Evolutionary conservation across 768 basidiomycete species (phyloP), one percentile per base, ranked within the genome.

Genomic region (Boletus barrowsii): DNA sequence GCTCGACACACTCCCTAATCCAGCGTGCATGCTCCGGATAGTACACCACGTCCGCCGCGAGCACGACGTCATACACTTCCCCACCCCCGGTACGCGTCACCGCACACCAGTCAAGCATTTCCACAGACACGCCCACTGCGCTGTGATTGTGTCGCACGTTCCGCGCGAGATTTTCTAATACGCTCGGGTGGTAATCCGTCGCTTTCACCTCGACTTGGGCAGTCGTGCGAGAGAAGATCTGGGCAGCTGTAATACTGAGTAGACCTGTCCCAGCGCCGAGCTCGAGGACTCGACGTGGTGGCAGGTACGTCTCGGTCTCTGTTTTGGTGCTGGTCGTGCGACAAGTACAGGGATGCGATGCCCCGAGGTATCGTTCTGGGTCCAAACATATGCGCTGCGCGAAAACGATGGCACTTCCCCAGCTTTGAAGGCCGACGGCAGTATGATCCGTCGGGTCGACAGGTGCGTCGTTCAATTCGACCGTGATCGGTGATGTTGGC

Each of bases 211-310:
- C 51, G 1, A 72, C 63, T 8, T 24, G 24, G 8, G 39, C 39
- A 5, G 22, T 9, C 44, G 30, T 55, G 53, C 54, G 60, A 9
- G 51, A 62, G 10, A 82, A 66, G 3, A 85, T 62, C 60, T 79
- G 83, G 2, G 82, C 80, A 2, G 77, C 73, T 11, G 81, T 76
- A 57, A 94, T 85, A 59, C 88, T 88, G n/a, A 93, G 77, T 51
- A 93, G 72, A 5, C 91, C 91, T 0, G 91, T 93, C 4, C 91
- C 91, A 0, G 89, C 88, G 6, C 91, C 90, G n/a, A 94, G 78
- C 68, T 94, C 90, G 41, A 93, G 77, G 13, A 93, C 63, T 3
- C 82, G 73, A 2, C 81, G 54, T 7, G 18, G 36, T 42, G 17
- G 14, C 35, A 11, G 35, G 35, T n/a, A 24, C 13, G 33, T 9